Percentiles rank a stretch among this genome's conserved stretches.
phyloP scores from a whole-genome alignment of 2,329 filamentous ascomycete species.

The Rutstroemia sp. region DNA sequence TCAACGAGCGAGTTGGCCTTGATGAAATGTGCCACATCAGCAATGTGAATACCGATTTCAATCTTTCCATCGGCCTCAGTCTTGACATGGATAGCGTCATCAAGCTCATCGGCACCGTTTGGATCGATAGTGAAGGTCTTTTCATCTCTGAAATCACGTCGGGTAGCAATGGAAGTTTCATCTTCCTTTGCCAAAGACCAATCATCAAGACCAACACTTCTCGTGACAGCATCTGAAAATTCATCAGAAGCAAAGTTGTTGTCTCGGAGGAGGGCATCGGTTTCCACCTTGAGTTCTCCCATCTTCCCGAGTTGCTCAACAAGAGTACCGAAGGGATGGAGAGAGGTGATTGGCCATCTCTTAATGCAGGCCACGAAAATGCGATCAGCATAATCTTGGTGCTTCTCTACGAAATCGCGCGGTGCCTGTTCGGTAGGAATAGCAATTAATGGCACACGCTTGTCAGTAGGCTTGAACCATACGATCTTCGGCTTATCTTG shows the following conservation, averaged over 20 bases:
- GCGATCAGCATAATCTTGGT: constrained; percentile 93
- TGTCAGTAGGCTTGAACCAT: constrained; percentile 99
- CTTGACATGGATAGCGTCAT: constrained; percentile 91
- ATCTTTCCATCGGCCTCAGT: constrained; percentile 74
- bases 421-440: constrained; percentile 98
- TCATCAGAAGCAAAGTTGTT: constrained; percentile 99
- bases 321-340: constrained; percentile 95
- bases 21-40: constrained; percentile 93
- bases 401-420: constrained; percentile 95
- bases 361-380: constrained; percentile 99
- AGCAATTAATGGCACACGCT: constrained; percentile 94
- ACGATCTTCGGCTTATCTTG: constrained; percentile 99
- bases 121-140: constrained; percentile 89
- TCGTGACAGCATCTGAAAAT: constrained; percentile 91
- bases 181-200: constrained; percentile 84
- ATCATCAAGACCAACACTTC: constrained; percentile 85
- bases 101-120: constrained; percentile 78
- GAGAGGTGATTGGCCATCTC: constrained; percentile 98
- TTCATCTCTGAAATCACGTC: constrained; percentile 86
- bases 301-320: constrained; percentile 96
- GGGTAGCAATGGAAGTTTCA: constrained; percentile 62
- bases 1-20: constrained; percentile 94
- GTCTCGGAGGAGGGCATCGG: constrained; percentile 90
- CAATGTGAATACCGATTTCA: constrained; percentile 91
- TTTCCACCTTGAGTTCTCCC: constrained; percentile 96